phyloP scores from a whole-genome alignment of 2,329 filamentous ascomycete species.

The Zelopaecilomyces penicillatus region DNA sequence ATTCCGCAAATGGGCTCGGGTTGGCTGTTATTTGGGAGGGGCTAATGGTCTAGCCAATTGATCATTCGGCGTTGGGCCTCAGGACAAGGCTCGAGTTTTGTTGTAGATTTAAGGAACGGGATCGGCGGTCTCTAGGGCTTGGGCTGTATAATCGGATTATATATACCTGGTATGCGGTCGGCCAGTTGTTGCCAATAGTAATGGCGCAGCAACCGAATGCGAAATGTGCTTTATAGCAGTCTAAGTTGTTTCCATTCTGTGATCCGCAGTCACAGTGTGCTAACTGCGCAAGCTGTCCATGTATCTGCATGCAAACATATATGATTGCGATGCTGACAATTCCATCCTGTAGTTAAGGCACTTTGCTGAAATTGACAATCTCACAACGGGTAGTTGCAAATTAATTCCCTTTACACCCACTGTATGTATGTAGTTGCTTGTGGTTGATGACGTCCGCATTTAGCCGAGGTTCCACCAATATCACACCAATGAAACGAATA shows the following conservation, averaged over 20 bases:
- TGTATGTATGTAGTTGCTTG: no score
- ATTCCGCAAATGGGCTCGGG: slow-evolving; percentile 4
- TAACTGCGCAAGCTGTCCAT: no score
- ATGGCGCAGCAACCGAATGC: slow-evolving; percentile 6
- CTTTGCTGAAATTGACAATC: no score
- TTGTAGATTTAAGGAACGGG: slow-evolving; percentile 21
- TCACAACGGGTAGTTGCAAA: no score
- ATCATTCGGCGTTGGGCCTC: slow-evolving; percentile 24
- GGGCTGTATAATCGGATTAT: slow-evolving; percentile 22
- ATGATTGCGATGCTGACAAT: no score
- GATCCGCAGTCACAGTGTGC: no score
- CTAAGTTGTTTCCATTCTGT: no score
- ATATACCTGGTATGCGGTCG: slow-evolving; percentile 4
- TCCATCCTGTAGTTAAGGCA: no score
- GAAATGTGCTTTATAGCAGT: neutral
- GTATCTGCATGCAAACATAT: no score
- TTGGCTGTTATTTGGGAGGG: slow-evolving; percentile 6
- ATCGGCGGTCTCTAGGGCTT: slow-evolving; percentile 19
- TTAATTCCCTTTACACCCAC: no score
- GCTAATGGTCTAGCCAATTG: slow-evolving; percentile 9
- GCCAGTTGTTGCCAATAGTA: slow-evolving; percentile 7
- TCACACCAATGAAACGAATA: no score
- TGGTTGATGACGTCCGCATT: slow-evolving; percentile 7
- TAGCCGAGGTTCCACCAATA: slow-evolving; percentile 24
- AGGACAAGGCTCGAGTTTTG: slow-evolving; percentile 19